Conservation (phyloP, 129 eudicot genomes). For the Flaveria brownii region DNA sequence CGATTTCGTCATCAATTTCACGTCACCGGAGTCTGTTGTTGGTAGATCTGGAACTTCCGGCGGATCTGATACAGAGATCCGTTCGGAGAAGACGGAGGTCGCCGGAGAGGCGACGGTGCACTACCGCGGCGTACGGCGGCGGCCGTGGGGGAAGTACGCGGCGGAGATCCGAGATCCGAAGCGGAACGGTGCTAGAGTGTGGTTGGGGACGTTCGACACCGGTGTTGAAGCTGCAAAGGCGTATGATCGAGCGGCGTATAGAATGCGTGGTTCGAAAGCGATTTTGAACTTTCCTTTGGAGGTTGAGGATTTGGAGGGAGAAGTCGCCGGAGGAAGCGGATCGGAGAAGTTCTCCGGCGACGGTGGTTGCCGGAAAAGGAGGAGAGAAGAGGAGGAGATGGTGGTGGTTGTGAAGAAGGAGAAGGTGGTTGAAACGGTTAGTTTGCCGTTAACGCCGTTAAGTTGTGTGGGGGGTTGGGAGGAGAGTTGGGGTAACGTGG, state of each 20-base stretch:
- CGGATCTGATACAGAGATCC: too few species aligned
- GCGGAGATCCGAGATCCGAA: slow-evolving; percentile 39
- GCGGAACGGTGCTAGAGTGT: slow-evolving; percentile 31
- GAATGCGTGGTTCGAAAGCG: slow-evolving; percentile 32
- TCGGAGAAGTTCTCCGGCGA: neutral
- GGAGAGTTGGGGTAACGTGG: neutral
- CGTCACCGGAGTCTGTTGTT: neutral
- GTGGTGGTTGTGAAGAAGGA: slow-evolving; percentile 30
- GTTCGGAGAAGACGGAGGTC: neutral
- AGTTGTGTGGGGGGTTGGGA: slow-evolving; percentile 22
- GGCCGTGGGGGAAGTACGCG: slow-evolving; percentile 40
- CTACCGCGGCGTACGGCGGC: slow-evolving; percentile 32
- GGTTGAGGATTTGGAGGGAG: neutral
- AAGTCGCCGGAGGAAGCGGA: neutral
- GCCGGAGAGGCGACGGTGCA: slow-evolving; percentile 19
- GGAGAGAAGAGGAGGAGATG: slow-evolving; percentile 22
- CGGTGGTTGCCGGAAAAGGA: slow-evolving; percentile 8
- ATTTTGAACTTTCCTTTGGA: slow-evolving; percentile 26
- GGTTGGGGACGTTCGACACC: slow-evolving; percentile 33
- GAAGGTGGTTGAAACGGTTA: slow-evolving; percentile 11
- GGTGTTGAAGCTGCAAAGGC: slow-evolving; percentile 35
- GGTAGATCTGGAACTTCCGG: too few species aligned
- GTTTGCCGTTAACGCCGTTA: slow-evolving; percentile 24
- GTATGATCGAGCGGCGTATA: slow-evolving; percentile 30
- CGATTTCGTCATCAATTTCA: neutral